Conservation (phyloP, 2,329 filamentous ascomycete species). For the Xylaria sp. region DNA sequence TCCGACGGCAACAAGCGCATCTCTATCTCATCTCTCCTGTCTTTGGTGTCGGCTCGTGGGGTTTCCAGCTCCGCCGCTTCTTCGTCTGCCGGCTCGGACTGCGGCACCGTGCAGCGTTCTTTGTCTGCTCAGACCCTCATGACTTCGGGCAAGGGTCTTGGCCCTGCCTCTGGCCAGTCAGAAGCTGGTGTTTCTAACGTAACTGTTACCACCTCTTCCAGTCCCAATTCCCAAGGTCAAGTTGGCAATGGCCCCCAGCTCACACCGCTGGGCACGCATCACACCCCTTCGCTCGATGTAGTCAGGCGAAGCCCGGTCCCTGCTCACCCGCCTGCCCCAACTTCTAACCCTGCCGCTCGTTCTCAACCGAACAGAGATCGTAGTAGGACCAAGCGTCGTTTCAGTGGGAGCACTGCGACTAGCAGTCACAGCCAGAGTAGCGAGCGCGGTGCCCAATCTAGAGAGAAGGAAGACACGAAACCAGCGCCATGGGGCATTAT, state of each 20-base stretch:
- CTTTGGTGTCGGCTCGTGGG: slow-evolving; percentile 66
- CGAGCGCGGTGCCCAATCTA: slow-evolving; percentile 62
- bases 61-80: slow-evolving; percentile 57
- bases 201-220: slow-evolving; percentile 60
- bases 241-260: slow-evolving; percentile 52
- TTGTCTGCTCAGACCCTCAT: slow-evolving; percentile 53
- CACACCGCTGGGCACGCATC: slow-evolving; percentile 48
- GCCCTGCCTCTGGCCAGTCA: slow-evolving; percentile 50
- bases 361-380: slow-evolving; percentile 62
- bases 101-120: slow-evolving; percentile 47
- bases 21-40: slow-evolving; percentile 76
- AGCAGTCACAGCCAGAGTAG: slow-evolving; percentile 82
- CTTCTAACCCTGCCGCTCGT: slow-evolving; percentile 44
- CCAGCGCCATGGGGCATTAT: slow-evolving; percentile 71
- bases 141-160: slow-evolving; percentile 50
- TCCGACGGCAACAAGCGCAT: slow-evolving; percentile 64
- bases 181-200: slow-evolving; percentile 59
- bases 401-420: slow-evolving; percentile 81
- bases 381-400: slow-evolving; percentile 73
- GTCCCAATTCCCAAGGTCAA: slow-evolving; percentile 50
- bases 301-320: slow-evolving; percentile 47
- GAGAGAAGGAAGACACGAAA: slow-evolving; percentile 66
- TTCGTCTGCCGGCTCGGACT: slow-evolving; percentile 61
- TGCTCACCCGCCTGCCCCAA: slow-evolving; percentile 28
- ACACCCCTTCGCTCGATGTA: slow-evolving; percentile 53